Base-by-base conservation (phyloP, 768 basidiomycete species). In the Naematelia encephala region DNA sequence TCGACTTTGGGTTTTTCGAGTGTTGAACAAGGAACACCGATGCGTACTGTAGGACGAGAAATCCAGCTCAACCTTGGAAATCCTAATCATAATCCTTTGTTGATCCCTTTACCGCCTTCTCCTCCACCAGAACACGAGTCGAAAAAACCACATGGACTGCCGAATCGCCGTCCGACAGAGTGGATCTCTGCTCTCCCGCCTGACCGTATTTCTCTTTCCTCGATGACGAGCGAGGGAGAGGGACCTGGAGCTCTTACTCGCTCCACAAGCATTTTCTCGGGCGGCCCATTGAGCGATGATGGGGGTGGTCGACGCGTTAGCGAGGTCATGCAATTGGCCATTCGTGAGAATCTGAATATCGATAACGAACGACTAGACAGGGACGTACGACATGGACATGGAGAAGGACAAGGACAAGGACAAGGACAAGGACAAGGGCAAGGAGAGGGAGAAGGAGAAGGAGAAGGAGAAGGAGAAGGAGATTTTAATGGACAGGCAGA, bases 141-240 rank as follows among this genome's bases (percentile, higher is more conserved):
- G n/a, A n/a, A n/a, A n/a, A n/a, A 39, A 39, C 34, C 16, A 8
- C 34, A 16, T 16, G 34, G 34, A 39, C 34, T 39, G 34, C 45
- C 58, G 0, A 30, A 52, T 30, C 54, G 56, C 42, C 26, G 59
- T 30, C 62, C 57, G 3, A 46, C 34, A 43, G 57, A 57, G 10
- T 63, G 57, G 57, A 59, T 59, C 29, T 51, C 62, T 1, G 51
- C 61, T 16, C 56, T 62, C 21, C 21, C n/a, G n/a, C n/a, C 51
- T 25, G 43, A 57, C 23, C 51, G 56, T 43, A 13, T 51, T 13
- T 25, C 43, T 19, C 50, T 55, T 16, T 16, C 34, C 34, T 39
- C 34, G 34, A n/a, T n/a, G n/a, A n/a, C n/a, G n/a, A n/a, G n/a
- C n/a, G n/a, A n/a, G n/a, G n/a, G n/a, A n/a, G n/a, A n/a, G n/a